Conservation (phyloP, 1,284 basidiomycete species). For the Gomphus sp. region DNA sequence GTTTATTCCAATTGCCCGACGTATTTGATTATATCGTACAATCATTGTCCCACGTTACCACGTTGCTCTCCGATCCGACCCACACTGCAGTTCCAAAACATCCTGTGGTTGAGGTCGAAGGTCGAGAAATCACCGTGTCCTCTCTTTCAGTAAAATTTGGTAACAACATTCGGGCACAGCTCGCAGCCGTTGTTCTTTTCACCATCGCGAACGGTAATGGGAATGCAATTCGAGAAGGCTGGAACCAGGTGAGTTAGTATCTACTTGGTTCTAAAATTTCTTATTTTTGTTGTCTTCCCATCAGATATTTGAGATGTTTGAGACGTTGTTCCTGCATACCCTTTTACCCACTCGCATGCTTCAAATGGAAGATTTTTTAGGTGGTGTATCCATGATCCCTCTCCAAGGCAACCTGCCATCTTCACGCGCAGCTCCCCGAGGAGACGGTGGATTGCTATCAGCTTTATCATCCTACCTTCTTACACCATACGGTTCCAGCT, state of each 20-base stretch:
- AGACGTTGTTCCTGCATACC: conserved; percentile 91
- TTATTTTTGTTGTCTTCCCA: background rate
- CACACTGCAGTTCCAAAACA: conserved; percentile 74
- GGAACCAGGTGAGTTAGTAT: conserved; percentile 62
- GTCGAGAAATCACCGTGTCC: conserved; percentile 83
- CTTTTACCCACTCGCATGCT: conserved; percentile 82
- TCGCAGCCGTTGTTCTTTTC: conserved; percentile 96
- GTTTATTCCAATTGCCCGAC: conserved; percentile 83
- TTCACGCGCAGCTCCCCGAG: conserved; percentile 52
- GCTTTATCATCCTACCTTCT: conserved; percentile 94
- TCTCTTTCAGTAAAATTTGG: conserved; percentile 91
- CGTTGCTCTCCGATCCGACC: conserved; percentile 66
- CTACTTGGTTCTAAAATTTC: conserved; percentile 2
- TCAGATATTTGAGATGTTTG: conserved; percentile 97
- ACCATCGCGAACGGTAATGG: conserved; percentile 97
- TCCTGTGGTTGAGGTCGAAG: conserved; percentile 90
- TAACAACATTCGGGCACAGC: conserved; percentile 90
- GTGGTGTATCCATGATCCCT: conserved; percentile 83
- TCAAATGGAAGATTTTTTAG: conserved; percentile 96
- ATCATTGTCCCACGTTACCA: conserved; percentile 84
- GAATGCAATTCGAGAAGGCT: conserved; percentile 90
- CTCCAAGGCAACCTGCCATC: conserved; percentile 64
- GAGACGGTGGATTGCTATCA: conserved; percentile 86
- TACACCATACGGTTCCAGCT: conserved; percentile 78
- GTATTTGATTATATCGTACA: conserved; percentile 96